These are phyloP conservation scores for Salvia rosmarinus DNA, from an alignment of 257 asterid genomes.

Conservation along the genomic window DNA sequence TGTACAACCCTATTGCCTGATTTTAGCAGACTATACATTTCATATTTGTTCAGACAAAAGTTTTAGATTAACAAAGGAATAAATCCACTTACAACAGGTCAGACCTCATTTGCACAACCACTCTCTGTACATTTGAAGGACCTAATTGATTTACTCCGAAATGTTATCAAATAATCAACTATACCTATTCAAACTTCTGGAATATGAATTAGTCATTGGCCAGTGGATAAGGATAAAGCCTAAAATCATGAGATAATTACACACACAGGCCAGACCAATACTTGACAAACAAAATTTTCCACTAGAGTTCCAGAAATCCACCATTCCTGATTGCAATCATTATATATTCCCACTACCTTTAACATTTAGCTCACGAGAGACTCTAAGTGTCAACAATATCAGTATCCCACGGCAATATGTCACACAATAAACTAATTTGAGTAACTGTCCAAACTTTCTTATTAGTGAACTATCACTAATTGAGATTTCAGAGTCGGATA, in stretches of 20 bases:
- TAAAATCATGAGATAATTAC: no score
- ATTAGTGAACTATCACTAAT: not conserved
- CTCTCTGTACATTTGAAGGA: no score
- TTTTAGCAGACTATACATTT: not conserved
- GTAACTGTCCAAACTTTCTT: not conserved
- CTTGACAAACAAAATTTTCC: not conserved
- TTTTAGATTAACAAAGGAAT: no score
- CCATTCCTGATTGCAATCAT: slow-evolving; percentile 2
- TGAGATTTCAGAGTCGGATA: not conserved
- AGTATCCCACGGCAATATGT: not conserved
- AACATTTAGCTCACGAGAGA: not conserved
- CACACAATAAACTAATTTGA: not conserved
- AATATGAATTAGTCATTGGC: no score
- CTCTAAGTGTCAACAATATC: not conserved
- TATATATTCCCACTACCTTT: not conserved
- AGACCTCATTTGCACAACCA: no score
- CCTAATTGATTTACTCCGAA: no score
- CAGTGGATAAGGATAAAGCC: no score
- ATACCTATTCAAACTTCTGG: no score
- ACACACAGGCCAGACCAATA: no score
- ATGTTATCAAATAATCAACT: no score
- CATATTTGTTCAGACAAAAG: no score
- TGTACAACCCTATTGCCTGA: not conserved
- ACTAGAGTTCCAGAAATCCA: not conserved
- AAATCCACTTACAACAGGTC: no score